Evolutionary conservation across 306 rosid species (phyloP), one percentile per base, ranked within the genome.

Genomic region (Trichosanthes cucumerina): DNA sequence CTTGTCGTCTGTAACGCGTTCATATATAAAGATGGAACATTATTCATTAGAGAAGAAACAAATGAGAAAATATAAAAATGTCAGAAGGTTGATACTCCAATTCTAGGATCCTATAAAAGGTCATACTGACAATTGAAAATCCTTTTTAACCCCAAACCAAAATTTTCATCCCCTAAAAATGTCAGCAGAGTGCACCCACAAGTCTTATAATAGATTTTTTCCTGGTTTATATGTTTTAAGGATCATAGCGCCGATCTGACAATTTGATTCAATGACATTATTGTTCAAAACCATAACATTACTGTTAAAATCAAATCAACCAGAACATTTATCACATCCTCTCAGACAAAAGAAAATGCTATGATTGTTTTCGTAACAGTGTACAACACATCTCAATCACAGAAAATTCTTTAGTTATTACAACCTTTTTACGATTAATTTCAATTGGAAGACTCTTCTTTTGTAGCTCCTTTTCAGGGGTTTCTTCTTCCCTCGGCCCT

Each of bases 1-100:
- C 59, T 65, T 81, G 85, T 53, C 88, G 76, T 26, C 98, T 96
- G 88, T 49, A 24, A 68, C 14, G 9, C 16, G 24, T 62, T 50
- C 33, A 79, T 23, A 65, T 41, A 21, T 24, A 63, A 63, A 46
- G 68, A 21, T 54, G 23, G 21, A 70, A 24, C 13, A 31, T 38
- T 3, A 31, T 33, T 36, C 23, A 33, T 41, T 68, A 43, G 60
- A 73, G 43, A 36, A 21, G 9, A 43, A 53, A 53, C 58, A 75
- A 8, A 60, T 9, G 6, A 18, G 24, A 36, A 46, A 7, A 50
- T 6, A 5, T 47, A 43, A 11, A 39, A 11, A n/a, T 31, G 12
- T 72, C 41, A 26, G 18, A 11, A 38, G 60, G 33, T 9, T 28
- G 39, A 59, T 6, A 21, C 6, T 39, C 43, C 26, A 14, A 44